phyloP scores from a whole-genome alignment of 2,329 filamentous ascomycete genomes.

The Penicillium sp. region DNA sequence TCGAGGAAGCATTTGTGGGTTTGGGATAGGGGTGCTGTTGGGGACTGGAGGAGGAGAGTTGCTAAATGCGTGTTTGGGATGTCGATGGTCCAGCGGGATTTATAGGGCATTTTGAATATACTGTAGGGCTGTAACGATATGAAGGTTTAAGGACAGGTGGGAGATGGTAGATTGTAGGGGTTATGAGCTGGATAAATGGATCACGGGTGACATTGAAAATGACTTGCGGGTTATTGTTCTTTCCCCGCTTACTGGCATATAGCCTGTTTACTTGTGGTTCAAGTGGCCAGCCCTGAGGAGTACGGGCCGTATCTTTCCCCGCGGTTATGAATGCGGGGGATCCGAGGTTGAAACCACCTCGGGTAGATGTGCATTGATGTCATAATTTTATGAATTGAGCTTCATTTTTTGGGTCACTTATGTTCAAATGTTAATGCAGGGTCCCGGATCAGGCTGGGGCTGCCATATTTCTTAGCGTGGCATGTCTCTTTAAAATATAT shows the following conservation, averaged over 20 bases:
- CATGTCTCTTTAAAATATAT: too few relatives aligned
- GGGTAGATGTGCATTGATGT: not conserved
- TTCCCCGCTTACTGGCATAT: not conserved
- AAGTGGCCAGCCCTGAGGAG: not conserved
- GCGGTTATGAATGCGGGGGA: slow-evolving; percentile 21
- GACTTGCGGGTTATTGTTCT: not conserved
- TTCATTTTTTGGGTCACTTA: too few relatives aligned
- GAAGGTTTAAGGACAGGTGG: not conserved
- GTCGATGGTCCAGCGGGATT: slow-evolving; percentile 51
- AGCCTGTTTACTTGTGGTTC: not conserved
- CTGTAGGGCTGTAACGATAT: not conserved
- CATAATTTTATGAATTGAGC: not conserved
- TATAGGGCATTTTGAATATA: slow-evolving; percentile 49
- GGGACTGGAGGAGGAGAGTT: slow-evolving; percentile 52
- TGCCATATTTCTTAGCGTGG: too few relatives aligned
- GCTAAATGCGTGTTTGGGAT: slow-evolving; percentile 46
- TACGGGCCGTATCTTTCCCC: slow-evolving; percentile 5
- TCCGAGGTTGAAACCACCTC: slow-evolving; percentile 4
- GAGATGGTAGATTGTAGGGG: not conserved
- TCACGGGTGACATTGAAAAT: not conserved
- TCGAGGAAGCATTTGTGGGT: slow-evolving; percentile 59
- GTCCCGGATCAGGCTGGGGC: too few relatives aligned
- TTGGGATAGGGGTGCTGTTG: slow-evolving; percentile 47
- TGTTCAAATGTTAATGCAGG: too few relatives aligned
- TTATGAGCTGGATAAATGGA: not conserved